Evolutionary conservation across 2,329 filamentous ascomycete species (phyloP), one percentile per base, ranked within the genome.

Genomic region (Diaporthe helianthi): DNA sequence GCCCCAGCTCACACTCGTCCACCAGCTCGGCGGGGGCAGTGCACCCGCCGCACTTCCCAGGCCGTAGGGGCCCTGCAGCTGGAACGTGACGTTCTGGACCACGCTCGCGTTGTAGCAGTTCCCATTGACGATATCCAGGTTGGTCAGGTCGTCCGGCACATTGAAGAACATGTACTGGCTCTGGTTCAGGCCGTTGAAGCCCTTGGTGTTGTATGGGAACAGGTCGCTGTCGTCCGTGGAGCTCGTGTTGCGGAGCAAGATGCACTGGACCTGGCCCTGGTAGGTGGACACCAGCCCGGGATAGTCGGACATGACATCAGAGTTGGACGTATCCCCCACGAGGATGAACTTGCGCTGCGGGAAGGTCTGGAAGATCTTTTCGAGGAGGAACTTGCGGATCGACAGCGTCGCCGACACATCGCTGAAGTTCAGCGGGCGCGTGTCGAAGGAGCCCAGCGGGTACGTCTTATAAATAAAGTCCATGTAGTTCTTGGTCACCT

Each of bases 131-230:
- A 94, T 88, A 74, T 94, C 90, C 71, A 93, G 79, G 3, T 84
- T 83, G 8, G 75, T 84, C 46, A 94, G 79, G 73, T 94, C 92
- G 77, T 93, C 89, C 1, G 92, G 86, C 22, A 90, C 85, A 19
- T 85, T 81, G 83, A 95, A 94, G 81, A 95, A 94, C 92, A 94
- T 94, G 80, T 93, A 94, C 72, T 82, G 86, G 38, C 83, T 83
- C 77, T 90, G 87, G 63, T 90, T 86, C 52, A 94, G 76, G 3
- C 82, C 85, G 79, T 92, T 82, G 80, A 94, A 94, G 0, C 89
- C 90, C 26, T 82, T 83, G 0, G 92, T 94, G 74, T 94, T 86
- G 78, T 94, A 94, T 0, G 92, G 92, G 78, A 94, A 93, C 71
- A 85, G 84, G 77, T 93, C 88, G 1, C 83, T 84, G 0, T 78